These are phyloP conservation scores for Prunella vulgaris DNA, from an alignment of 257 asterid species.

Conservation along the genomic window DNA sequence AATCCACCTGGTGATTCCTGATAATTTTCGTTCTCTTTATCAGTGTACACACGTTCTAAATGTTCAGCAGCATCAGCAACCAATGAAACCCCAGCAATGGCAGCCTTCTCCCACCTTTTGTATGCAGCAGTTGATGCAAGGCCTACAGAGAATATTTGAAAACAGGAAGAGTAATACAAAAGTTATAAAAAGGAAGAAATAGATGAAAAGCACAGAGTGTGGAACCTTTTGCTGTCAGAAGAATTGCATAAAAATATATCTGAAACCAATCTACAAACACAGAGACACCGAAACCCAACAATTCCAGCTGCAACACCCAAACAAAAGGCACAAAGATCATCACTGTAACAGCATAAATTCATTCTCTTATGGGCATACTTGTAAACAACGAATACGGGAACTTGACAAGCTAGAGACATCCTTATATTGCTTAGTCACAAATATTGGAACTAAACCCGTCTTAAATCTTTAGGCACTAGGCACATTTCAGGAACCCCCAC, in stretches of 20 bases:
- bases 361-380: too few species aligned
- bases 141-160: conserved; percentile 36
- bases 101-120: conserved; percentile 99
- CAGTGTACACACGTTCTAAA: conserved; percentile 72
- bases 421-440: too few species aligned
- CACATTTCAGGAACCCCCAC: too few species aligned
- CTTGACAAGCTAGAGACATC: too few species aligned
- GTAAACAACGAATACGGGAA: background rate
- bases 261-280: background rate
- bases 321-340: too few species aligned
- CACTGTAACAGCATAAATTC: too few species aligned
- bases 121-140: conserved; percentile 75
- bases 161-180: conserved; percentile 4
- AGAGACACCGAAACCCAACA: background rate
- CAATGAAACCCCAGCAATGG: conserved; percentile 97
- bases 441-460: too few species aligned
- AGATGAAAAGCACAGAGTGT: background rate
- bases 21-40: conserved; percentile 49
- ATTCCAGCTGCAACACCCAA: too few species aligned
- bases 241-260: conserved; percentile 5
- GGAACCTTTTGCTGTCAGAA: background rate
- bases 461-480: too few species aligned
- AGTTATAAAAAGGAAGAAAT: conserved; percentile 7
- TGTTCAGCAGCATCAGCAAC: conserved; percentile 99
- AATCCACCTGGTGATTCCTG: conserved; percentile 56